A percentile compares a stretch with the other conserved stretches of the same genome.
These are phyloP conservation scores for Patellifolia procumbens DNA, from an alignment of 179 eudicot species.

Conservation along the genomic window DNA sequence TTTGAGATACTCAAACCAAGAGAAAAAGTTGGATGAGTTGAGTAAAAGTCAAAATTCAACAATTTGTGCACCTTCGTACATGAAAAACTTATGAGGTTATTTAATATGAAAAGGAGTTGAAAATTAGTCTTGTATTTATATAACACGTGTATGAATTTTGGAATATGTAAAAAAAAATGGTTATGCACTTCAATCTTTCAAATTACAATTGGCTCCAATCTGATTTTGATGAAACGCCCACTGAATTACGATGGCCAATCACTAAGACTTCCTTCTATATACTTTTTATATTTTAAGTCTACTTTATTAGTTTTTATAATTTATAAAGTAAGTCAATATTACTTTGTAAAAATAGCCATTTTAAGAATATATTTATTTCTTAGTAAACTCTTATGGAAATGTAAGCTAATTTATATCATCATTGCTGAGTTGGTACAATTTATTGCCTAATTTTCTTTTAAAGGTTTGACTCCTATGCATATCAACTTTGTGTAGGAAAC, in stretches of 20 bases:
- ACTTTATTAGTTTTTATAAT: too few relatives aligned
- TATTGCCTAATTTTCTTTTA: neutral
- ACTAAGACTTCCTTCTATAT: too few relatives aligned
- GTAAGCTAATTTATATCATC: neutral
- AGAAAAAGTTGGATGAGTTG: neutral
- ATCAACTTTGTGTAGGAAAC: neutral
- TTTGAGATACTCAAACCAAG: too few relatives aligned
- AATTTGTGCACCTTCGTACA: neutral
- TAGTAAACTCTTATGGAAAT: neutral
- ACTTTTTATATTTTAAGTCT: too few relatives aligned
- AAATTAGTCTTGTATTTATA: neutral
- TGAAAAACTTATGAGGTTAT: neutral
- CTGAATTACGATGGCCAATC: neutral
- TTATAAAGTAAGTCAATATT: neutral
- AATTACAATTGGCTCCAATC: neutral
- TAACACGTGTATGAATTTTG: neutral
- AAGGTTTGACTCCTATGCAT: neutral
- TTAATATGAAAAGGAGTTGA: neutral
- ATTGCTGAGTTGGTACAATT: neutral
- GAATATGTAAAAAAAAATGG: neutral
- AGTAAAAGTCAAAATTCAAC: neutral
- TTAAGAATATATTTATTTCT: neutral
- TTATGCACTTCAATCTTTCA: neutral
- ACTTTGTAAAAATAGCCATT: neutral
- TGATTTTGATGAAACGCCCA: neutral